Evolutionary conservation across 768 basidiomycete genomes (phyloP).

Genomic region (Lactarius hengduanensis): DNA sequence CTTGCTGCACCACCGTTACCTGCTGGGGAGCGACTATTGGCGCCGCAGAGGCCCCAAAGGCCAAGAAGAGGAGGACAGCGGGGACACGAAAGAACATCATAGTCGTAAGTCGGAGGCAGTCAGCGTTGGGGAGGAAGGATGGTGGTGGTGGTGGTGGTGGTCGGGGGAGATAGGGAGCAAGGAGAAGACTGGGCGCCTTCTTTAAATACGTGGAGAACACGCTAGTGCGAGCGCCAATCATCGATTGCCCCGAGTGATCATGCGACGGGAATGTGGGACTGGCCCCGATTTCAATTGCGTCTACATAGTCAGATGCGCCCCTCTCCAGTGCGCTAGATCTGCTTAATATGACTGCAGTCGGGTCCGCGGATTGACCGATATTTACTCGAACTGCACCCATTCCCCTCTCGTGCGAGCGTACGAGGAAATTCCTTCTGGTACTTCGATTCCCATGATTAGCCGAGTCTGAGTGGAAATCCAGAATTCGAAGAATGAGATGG

Average conservation of each 20-base stretch:
- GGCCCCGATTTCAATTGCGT: not conserved
- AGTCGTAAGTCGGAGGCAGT: not conserved
- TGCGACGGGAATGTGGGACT: not conserved
- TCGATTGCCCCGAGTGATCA: not conserved
- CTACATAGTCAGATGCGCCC: not conserved
- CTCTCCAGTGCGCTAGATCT: not conserved
- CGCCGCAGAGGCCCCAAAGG: slow-evolving; percentile 1
- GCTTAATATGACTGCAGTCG: not conserved
- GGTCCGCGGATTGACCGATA: not conserved
- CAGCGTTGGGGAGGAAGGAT: not conserved
- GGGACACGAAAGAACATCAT: slow-evolving; percentile 6
- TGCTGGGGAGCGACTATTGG: not conserved
- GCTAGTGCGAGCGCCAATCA: not conserved
- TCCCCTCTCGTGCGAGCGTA: not conserved
- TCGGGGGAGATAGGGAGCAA: not conserved
- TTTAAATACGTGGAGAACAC: not conserved
- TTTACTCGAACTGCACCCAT: not conserved
- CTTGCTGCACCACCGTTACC: not conserved
- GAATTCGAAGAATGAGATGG: not conserved
- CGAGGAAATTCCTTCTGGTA: slow-evolving; percentile 1
- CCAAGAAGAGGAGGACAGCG: slow-evolving; percentile 7
- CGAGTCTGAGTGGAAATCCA: not conserved
- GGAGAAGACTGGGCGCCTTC: not conserved
- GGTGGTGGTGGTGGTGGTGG: not conserved
- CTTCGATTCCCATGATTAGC: not conserved